These are phyloP conservation scores for Aspergillus aculeatinus DNA, from an alignment of 2,329 filamentous ascomycete species.

Conservation along the genomic window DNA sequence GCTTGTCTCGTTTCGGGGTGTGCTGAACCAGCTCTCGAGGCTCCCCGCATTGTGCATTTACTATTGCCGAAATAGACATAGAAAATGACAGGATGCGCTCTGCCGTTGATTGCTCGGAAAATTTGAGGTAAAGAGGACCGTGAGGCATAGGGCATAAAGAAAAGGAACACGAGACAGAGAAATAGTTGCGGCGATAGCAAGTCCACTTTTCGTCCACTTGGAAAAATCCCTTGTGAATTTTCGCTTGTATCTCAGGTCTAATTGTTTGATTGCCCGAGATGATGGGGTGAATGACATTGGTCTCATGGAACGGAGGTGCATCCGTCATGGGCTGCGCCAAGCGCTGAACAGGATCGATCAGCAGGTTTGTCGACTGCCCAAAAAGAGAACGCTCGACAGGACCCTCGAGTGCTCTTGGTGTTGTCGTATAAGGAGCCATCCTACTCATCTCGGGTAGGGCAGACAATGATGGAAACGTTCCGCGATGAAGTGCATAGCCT, in stretches of 20 bases:
- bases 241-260: conserved; percentile 71
- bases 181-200: conserved; percentile 89
- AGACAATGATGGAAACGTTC: conserved; percentile 31
- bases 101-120: conserved; percentile 38
- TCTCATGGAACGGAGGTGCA: conserved; percentile 46
- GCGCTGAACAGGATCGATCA: conserved; percentile 29
- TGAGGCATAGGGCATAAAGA: conserved; percentile 62
- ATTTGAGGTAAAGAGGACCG: conserved; percentile 59
- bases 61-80: conserved; percentile 80
- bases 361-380: conserved; percentile 24
- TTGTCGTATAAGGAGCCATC: conserved; percentile 34
- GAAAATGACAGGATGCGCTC: conserved; percentile 71
- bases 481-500: conserved; percentile 35
- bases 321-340: conserved; percentile 33
- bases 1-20: conserved; percentile 87
- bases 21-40: conserved; percentile 83
- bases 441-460: conserved; percentile 36
- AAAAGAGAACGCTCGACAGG: conserved; percentile 35
- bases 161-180: conserved; percentile 79
- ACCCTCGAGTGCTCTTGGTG: conserved; percentile 34
- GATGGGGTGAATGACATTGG: conserved; percentile 36
- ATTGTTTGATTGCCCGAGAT: conserved; percentile 49
- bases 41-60: conserved; percentile 73
- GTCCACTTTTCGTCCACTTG: conserved; percentile 80
- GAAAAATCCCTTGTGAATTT: conserved; percentile 89